phyloP scores from a whole-genome alignment of 768 basidiomycete genomes.

The Ephemerocybe angulata region DNA sequence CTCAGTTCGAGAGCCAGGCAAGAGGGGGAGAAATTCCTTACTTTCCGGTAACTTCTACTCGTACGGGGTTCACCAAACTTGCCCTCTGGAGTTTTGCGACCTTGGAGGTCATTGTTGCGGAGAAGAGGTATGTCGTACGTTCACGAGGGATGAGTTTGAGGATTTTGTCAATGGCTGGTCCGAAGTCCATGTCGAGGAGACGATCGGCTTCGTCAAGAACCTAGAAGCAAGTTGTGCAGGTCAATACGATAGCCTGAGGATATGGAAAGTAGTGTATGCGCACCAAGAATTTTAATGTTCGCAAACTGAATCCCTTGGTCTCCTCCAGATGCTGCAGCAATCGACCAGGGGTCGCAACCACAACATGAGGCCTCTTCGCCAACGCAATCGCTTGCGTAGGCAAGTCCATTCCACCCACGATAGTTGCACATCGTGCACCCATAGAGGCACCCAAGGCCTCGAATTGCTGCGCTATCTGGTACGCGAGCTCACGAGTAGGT shows the following conservation, averaged over 20 bases:
- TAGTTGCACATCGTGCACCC: conserved; percentile 85
- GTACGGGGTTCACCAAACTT: conserved; percentile 88
- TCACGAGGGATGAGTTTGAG: conserved; percentile 93
- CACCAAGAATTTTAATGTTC: conserved; percentile 84
- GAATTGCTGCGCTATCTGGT: conserved; percentile 97
- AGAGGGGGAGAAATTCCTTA: conserved; percentile 33
- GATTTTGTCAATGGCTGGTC: conserved; percentile 92
- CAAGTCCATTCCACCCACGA: conserved; percentile 95
- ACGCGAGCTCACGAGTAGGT: conserved; percentile 97
- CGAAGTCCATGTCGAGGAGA: conserved; percentile 94
- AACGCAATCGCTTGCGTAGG: conserved; percentile 88
- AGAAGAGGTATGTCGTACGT: conserved; percentile 92
- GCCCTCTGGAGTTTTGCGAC: conserved; percentile 95
- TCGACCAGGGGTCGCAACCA: conserved; percentile 94
- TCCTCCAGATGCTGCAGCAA: conserved; percentile 92
- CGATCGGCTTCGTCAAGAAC: conserved; percentile 98
- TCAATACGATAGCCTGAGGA: neutral
- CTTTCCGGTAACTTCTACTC: conserved; percentile 93
- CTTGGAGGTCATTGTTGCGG: conserved; percentile 98
- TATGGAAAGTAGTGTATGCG: conserved; percentile 21
- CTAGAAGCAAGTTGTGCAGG: conserved; percentile 34
- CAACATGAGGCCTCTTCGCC: conserved; percentile 89
- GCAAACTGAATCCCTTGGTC: conserved; percentile 93
- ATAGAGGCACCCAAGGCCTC: conserved; percentile 87
- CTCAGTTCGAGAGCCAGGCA: conserved; percentile 1